These are phyloP conservation scores for Hypericum perforatum DNA, from an alignment of 345 rosid species.

Conservation along the genomic window DNA sequence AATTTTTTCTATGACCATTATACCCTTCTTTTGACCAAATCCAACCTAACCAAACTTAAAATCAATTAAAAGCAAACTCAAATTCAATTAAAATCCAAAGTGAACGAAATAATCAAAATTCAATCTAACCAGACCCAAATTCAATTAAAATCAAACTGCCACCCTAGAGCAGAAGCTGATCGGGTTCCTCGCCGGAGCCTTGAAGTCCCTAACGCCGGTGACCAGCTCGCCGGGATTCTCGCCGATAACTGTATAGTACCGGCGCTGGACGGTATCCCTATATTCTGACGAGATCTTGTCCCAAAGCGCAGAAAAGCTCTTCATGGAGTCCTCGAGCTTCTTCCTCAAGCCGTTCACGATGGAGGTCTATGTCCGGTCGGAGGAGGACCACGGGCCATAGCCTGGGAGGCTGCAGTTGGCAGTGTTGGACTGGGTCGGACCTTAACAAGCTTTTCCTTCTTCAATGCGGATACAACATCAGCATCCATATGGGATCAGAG, in stretches of 20 bases:
- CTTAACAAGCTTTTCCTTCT: conserved; percentile 72
- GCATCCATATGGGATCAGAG: conserved; percentile 71
- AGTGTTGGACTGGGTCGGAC: conserved; percentile 64
- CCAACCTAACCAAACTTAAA: too few relatives aligned
- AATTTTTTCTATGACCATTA: too few relatives aligned
- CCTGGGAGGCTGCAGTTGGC: conserved; percentile 69
- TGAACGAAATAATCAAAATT: too few relatives aligned
- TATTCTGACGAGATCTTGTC: conserved; percentile 66
- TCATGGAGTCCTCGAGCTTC: too few relatives aligned
- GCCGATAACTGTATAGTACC: conserved; percentile 88
- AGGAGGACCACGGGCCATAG: conserved; percentile 79
- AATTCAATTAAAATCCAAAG: too few relatives aligned
- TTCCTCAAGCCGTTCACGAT: conserved; percentile 84
- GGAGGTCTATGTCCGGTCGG: conserved; percentile 76
- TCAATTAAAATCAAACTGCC: too few relatives aligned
- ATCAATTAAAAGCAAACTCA: too few relatives aligned
- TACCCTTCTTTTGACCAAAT: too few relatives aligned
- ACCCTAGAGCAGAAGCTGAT: too few relatives aligned
- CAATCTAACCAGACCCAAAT: too few relatives aligned
- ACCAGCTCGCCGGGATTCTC: conserved; percentile 89
- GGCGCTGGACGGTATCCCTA: conserved; percentile 83
- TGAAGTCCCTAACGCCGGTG: too few relatives aligned
- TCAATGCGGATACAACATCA: conserved; percentile 64
- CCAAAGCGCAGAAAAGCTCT: conserved; percentile 55
- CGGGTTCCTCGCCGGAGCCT: too few relatives aligned